These are phyloP conservation scores for Pythium aphanidermatum DNA, from an alignment of 352 stramenopile species.

Conservation along the genomic window DNA sequence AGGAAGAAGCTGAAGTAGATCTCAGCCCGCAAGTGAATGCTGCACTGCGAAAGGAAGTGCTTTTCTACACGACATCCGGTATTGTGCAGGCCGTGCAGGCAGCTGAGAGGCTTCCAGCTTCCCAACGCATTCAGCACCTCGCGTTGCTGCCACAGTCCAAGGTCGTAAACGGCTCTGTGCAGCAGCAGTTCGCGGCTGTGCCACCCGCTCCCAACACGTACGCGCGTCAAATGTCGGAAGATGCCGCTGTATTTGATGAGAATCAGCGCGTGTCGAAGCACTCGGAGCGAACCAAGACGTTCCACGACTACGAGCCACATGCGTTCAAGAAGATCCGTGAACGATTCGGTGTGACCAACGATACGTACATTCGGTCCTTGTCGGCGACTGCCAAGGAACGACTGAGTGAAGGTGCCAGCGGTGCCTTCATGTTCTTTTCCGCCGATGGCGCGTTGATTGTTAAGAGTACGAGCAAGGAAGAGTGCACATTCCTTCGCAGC, in stretches of 20 bases:
- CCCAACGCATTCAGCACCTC: conserved; percentile 78
- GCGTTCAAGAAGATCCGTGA: conserved; percentile 87
- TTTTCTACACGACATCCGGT: conserved; percentile 88
- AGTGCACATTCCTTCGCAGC: conserved; percentile 78
- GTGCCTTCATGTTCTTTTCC: conserved; percentile 92
- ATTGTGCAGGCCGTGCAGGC: conserved; percentile 86
- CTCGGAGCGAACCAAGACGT: conserved; percentile 75
- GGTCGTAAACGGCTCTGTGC: conserved; percentile 7
- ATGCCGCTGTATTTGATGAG: conserved; percentile 55
- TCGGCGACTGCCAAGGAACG: conserved; percentile 84
- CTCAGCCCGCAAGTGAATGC: conserved; percentile 87
- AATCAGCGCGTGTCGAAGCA: conserved; percentile 68
- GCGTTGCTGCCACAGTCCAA: conserved; percentile 77
- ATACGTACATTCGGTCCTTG: conserved; percentile 77
- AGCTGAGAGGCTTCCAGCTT: conserved; percentile 61
- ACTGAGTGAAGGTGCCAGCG: conserved; percentile 82
- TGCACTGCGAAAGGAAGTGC: conserved; percentile 77
- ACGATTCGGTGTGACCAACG: conserved; percentile 79
- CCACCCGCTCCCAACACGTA: conserved; percentile 26
- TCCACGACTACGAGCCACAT: conserved; percentile 86
- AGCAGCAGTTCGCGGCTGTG: conserved; percentile 7
- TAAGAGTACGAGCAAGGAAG: conserved; percentile 87
- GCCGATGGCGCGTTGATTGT: conserved; percentile 85
- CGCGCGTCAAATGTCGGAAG: conserved; percentile 43
- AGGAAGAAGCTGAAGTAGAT: conserved; percentile 70